phyloP scores from a whole-genome alignment of 2,329 filamentous ascomycete species.

The Clarireedia homoeocarpa region DNA sequence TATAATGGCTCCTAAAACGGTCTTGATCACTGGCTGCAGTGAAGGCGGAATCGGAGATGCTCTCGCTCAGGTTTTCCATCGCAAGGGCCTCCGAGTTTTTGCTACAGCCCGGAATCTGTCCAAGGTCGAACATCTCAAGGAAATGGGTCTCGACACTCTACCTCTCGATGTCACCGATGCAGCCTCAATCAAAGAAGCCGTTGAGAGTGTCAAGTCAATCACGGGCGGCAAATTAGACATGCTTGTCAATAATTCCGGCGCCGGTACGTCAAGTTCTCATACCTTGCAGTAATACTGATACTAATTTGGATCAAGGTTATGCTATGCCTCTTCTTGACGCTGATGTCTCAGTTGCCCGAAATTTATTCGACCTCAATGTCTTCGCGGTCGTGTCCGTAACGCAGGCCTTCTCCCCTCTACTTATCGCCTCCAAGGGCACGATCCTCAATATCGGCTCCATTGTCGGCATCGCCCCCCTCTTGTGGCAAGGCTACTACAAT shows the following conservation, averaged over 20 bases:
- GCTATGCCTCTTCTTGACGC: constrained; percentile 29
- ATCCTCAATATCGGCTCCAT: constrained; percentile 39
- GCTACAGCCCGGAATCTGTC: constrained; percentile 33
- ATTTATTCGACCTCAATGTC: constrained; percentile 29
- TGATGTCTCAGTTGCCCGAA: constrained; percentile 21
- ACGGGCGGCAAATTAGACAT: constrained; percentile 34
- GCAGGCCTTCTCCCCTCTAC: constrained; percentile 26
- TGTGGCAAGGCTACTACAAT: constrained; percentile 21
- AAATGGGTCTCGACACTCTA: constrained; percentile 29
- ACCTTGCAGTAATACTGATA: neutral
- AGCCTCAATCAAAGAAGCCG: constrained; percentile 30
- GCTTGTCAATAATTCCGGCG: constrained; percentile 39
- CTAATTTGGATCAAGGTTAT: constrained; percentile 16
- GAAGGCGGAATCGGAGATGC: constrained; percentile 34
- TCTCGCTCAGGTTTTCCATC: constrained; percentile 33
- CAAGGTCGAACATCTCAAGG: constrained; percentile 27
- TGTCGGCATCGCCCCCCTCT: constrained; percentile 10
- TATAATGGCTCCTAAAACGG: constrained; percentile 15
- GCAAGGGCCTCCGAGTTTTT: constrained; percentile 32
- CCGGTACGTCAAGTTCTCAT: constrained; percentile 12
- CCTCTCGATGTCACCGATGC: constrained; percentile 34
- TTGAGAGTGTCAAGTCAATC: constrained; percentile 26
- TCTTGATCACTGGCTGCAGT: constrained; percentile 35
- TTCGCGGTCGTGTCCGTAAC: constrained; percentile 28
- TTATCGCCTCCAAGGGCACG: constrained; percentile 29